These are phyloP conservation scores for Pholiota adiposa DNA, from an alignment of 1,284 basidiomycete genomes.

Conservation along the genomic window DNA sequence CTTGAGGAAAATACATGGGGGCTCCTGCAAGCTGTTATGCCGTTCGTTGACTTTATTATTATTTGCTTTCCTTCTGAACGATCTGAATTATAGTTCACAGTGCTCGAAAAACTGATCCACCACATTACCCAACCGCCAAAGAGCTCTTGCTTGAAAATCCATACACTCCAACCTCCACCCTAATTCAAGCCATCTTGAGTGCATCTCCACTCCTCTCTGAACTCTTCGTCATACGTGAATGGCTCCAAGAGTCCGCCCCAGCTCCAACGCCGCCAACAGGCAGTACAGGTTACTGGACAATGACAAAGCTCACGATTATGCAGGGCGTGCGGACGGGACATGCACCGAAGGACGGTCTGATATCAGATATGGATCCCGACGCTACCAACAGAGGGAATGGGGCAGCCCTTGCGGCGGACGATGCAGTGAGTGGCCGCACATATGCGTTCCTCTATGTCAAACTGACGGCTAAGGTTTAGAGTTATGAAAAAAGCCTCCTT, in stretches of 20 bases:
- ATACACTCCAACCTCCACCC: constrained; percentile 74
- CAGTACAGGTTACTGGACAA: constrained; percentile 79
- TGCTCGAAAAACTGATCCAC: constrained; percentile 62
- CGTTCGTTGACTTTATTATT: constrained; percentile 42
- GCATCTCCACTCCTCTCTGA: constrained; percentile 64
- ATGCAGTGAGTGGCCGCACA: constrained; percentile 55
- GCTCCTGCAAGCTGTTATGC: constrained; percentile 74
- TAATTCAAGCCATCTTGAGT: constrained; percentile 73
- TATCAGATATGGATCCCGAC: constrained; percentile 78
- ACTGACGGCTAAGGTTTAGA: constrained; percentile 40
- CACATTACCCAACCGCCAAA: constrained; percentile 49
- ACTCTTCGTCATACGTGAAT: constrained; percentile 80
- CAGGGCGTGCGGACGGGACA: constrained; percentile 62
- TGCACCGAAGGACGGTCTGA: constrained; percentile 52
- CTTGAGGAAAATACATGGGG: constrained; percentile 86
- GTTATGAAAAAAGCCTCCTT: constrained; percentile 76
- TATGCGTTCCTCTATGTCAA: not conserved
- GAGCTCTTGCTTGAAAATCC: constrained; percentile 68
- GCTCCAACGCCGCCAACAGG: constrained; percentile 64
- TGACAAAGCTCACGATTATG: constrained; percentile 77
- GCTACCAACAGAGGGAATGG: constrained; percentile 61
- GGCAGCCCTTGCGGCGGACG: constrained; percentile 66
- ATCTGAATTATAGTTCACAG: constrained; percentile 37
- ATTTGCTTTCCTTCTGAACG: not conserved
- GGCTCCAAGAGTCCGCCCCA: constrained; percentile 78